These are phyloP conservation scores for Athelia psychrophila DNA, from an alignment of 1,284 basidiomycete genomes.

Conservation along the genomic window DNA sequence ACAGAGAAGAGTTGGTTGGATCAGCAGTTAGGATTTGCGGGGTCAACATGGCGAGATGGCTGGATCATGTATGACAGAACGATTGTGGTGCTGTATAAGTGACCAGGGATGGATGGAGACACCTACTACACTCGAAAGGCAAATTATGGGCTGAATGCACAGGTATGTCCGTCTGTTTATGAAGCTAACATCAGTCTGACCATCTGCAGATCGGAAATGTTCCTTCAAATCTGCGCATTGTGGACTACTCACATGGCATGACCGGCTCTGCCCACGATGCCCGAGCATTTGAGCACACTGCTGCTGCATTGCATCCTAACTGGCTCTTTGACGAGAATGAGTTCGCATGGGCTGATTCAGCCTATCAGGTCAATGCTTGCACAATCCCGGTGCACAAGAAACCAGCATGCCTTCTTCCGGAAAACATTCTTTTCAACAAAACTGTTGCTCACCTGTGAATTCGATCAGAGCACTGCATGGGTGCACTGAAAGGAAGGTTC, in stretches of 20 bases:
- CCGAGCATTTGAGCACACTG: constrained; percentile 28
- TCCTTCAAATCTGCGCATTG: constrained; percentile 30
- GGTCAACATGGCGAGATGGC: constrained; percentile 26
- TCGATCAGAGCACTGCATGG: constrained; percentile 33
- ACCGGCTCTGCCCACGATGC: constrained; percentile 36
- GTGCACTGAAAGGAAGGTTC: constrained; percentile 29
- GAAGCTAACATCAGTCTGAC: constrained; percentile 3
- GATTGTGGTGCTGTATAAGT: constrained; percentile 25
- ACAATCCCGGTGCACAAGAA: constrained; percentile 31
- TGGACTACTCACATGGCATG: constrained; percentile 28
- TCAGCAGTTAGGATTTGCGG: constrained; percentile 24
- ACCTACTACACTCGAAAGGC: constrained; percentile 31
- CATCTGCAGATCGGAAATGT: constrained; percentile 29
- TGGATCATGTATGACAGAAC: constrained; percentile 37
- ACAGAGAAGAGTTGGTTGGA: constrained; percentile 34
- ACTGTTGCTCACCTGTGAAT: constrained; percentile 24
- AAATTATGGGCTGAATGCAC: constrained; percentile 33
- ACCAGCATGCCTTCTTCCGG: constrained; percentile 23
- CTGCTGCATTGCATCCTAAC: constrained; percentile 22
- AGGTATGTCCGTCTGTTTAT: constrained; percentile 18
- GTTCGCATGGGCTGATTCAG: constrained; percentile 38
- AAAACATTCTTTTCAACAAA: constrained; percentile 29
- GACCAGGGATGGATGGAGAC: constrained; percentile 29
- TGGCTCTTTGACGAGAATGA: constrained; percentile 30
- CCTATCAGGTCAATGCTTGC: constrained; percentile 24